A percentile compares a stretch with the other conserved stretches of the same genome.
phyloP scores from a whole-genome alignment of 1,284 basidiomycete genomes.

The Earliella scabrosa region DNA sequence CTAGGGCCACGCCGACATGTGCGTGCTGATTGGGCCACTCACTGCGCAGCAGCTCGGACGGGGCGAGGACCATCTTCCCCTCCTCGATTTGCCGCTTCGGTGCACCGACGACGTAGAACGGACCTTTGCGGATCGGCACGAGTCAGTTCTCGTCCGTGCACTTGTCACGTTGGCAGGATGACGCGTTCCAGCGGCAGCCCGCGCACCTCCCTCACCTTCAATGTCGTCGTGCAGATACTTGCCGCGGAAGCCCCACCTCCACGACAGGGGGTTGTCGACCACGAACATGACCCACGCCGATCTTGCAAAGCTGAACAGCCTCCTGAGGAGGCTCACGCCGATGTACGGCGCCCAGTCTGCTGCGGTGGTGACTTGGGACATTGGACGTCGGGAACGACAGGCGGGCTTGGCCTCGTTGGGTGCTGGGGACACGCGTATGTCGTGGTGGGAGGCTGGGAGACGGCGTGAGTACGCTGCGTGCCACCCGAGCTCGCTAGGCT shows the following conservation, averaged over 20 bases:
- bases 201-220: too few species aligned
- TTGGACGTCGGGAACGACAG: neutral
- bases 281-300: slow-evolving; percentile 11
- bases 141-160: too few species aligned
- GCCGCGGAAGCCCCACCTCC: slow-evolving; percentile 12
- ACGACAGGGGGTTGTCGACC: slow-evolving; percentile 17
- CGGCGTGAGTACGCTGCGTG: too few species aligned
- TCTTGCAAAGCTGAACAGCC: slow-evolving; percentile 9
- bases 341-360: slow-evolving; percentile 18
- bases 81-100: slow-evolving; percentile 30
- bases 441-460: too few species aligned
- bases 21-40: too few species aligned
- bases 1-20: too few species aligned
- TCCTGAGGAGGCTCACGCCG: slow-evolving; percentile 13
- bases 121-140: slow-evolving; percentile 26
- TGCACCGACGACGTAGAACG: slow-evolving; percentile 31
- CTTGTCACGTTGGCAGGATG: too few species aligned
- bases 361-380: slow-evolving; percentile 14
- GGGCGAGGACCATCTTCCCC: slow-evolving; percentile 33
- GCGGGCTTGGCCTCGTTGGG: too few species aligned
- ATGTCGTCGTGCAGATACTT: slow-evolving; percentile 16
- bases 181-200: too few species aligned
- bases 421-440: too few species aligned
- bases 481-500: too few species aligned
- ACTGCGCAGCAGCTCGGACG: slow-evolving; percentile 28